phyloP scores from a whole-genome alignment of 495 filamentous ascomycete genomes.

The Penicillium turbatum region DNA sequence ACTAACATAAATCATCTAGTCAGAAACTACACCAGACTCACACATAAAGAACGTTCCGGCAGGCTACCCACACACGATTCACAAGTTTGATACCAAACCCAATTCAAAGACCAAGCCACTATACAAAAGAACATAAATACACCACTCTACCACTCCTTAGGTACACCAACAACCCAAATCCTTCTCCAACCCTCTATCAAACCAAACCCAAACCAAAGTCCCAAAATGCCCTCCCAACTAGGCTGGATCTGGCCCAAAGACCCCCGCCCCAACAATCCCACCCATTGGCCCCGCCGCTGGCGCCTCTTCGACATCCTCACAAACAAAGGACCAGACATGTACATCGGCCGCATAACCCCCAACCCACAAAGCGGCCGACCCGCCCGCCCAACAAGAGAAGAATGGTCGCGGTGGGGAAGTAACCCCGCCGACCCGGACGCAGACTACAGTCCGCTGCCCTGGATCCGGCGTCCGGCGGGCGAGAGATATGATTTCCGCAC shows the following conservation, averaged over 20 bases:
- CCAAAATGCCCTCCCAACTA: constrained; percentile 11
- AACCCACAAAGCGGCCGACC: neutral
- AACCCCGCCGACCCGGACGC: constrained; percentile 3
- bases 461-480: constrained; percentile 9
- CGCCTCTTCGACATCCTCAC: constrained; percentile 37
- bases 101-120: no score
- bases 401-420: constrained; percentile 26
- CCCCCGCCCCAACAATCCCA: constrained; percentile 33
- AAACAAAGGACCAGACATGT: constrained; percentile 44
- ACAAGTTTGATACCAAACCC: no score
- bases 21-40: no score
- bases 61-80: no score
- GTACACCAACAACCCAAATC: neutral
- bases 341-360: constrained; percentile 24
- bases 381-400: neutral
- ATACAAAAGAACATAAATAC: no score
- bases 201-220: neutral
- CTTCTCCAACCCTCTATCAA: neutral
- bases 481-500: constrained; percentile 31
- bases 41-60: no score
- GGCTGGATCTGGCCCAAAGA: constrained; percentile 43
- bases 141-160: no score
- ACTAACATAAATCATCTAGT: no score
- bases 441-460: constrained; percentile 10
- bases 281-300: constrained; percentile 31